These are phyloP conservation scores for Xylariomycetidae sp. DNA, from an alignment of 2,329 filamentous ascomycete genomes.

Conservation along the genomic window DNA sequence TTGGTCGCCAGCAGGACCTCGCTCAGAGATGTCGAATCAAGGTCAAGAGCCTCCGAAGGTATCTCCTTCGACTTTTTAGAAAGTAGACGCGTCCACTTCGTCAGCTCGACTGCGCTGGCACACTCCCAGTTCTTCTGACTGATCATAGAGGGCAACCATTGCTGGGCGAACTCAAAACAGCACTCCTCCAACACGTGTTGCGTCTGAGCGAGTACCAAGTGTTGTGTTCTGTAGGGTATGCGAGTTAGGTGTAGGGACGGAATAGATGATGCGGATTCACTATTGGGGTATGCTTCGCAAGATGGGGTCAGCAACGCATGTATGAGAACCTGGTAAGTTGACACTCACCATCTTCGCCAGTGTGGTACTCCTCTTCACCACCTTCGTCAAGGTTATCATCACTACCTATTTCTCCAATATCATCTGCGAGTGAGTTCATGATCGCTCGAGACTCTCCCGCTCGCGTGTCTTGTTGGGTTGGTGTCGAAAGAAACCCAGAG, in stretches of 20 bases:
- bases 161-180: constrained; percentile 34
- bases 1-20: constrained; percentile 20
- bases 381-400: constrained; percentile 4
- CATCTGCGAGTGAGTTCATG: too few relatives aligned
- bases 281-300: too few relatives aligned
- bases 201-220: constrained; percentile 29
- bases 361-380: constrained; percentile 1
- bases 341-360: constrained; percentile 3
- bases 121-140: constrained; percentile 26
- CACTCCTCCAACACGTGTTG: constrained; percentile 33
- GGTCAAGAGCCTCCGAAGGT: constrained; percentile 17
- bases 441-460: too few relatives aligned
- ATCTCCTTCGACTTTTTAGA: constrained; percentile 17
- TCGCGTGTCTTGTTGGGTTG: constrained; percentile 19
- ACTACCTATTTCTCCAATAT: constrained; percentile 6
- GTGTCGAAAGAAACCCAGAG: constrained; percentile 26
- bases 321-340: too few relatives aligned
- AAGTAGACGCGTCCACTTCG: constrained; percentile 26
- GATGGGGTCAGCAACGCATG: too few relatives aligned
- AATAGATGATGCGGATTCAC: too few relatives aligned
- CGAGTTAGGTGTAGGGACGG: constrained; percentile 27
- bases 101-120: constrained; percentile 31
- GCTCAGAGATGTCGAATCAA: constrained; percentile 9
- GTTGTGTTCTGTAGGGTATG: constrained; percentile 31
- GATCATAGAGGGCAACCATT: constrained; percentile 27